phyloP scores from a whole-genome alignment of 2,329 filamentous ascomycete species.

The Pseudogymnoascus sp. region DNA sequence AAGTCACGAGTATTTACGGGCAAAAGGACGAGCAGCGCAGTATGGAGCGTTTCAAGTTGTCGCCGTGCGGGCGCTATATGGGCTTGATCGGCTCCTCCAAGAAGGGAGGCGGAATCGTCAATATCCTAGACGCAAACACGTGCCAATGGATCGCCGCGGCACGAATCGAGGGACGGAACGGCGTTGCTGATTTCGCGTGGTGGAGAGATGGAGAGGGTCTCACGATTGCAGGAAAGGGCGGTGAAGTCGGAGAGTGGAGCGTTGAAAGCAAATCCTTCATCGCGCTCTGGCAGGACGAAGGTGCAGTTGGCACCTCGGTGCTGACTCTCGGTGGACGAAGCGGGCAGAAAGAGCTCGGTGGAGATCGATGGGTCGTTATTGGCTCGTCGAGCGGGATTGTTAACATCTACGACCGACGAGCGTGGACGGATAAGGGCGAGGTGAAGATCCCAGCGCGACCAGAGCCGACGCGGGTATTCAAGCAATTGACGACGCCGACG shows the following conservation, averaged over 20 bases:
- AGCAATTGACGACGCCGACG: constrained; percentile 81
- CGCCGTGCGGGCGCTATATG: constrained; percentile 79
- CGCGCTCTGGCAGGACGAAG: constrained; percentile 82
- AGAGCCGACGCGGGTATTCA: constrained; percentile 62
- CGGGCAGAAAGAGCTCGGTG: constrained; percentile 53
- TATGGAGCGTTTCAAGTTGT: constrained; percentile 86
- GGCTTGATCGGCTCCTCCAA: constrained; percentile 69
- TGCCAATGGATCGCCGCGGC: constrained; percentile 83
- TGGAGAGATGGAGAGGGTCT: constrained; percentile 79
- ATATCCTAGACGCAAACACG: constrained; percentile 69
- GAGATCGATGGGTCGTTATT: constrained; percentile 81
- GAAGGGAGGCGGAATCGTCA: constrained; percentile 83
- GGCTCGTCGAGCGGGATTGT: constrained; percentile 82
- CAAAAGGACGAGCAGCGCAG: constrained; percentile 73
- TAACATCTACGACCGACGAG: constrained; percentile 78
- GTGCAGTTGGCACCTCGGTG: constrained; percentile 75
- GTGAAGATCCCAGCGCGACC: constrained; percentile 56
- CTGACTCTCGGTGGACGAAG: constrained; percentile 68
- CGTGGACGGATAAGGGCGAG: constrained; percentile 30
- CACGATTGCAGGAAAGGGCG: constrained; percentile 74
- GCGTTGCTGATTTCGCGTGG: constrained; percentile 88
- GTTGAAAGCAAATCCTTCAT: constrained; percentile 59
- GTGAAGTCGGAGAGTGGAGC: constrained; percentile 85
- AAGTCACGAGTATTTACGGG: constrained; percentile 66
- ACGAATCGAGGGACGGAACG: constrained; percentile 70